phyloP scores from a whole-genome alignment of 2,329 filamentous ascomycete genomes.

The Penicillium sp. region DNA sequence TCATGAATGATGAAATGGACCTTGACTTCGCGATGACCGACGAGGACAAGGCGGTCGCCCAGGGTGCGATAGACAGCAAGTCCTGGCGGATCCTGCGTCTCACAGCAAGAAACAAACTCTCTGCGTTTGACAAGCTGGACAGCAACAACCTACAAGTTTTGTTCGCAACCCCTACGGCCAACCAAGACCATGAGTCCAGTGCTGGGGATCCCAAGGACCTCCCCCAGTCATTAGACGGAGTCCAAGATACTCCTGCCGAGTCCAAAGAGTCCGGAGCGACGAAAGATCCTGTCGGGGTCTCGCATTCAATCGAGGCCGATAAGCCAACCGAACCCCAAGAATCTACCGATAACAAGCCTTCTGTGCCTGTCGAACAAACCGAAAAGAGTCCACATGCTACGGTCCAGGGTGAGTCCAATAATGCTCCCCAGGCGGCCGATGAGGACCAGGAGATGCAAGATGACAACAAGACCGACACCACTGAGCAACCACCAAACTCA shows the following conservation, averaged over 20 bases:
- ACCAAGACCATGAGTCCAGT: not conserved
- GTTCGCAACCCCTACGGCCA: slow-evolving; percentile 37
- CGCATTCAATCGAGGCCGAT: not conserved
- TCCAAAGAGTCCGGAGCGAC: not conserved
- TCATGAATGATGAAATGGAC: slow-evolving; percentile 80
- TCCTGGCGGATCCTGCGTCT: slow-evolving; percentile 86
- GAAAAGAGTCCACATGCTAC: not conserved
- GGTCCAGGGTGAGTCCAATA: not conserved
- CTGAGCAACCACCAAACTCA: slow-evolving; percentile 5
- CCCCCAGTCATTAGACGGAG: slow-evolving; percentile 2
- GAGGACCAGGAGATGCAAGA: slow-evolving; percentile 3
- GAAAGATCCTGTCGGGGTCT: not conserved
- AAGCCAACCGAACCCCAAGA: not conserved
- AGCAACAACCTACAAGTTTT: slow-evolving; percentile 66
- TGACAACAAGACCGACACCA: slow-evolving; percentile 10
- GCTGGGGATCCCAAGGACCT: slow-evolving; percentile 15
- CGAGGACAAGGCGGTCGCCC: slow-evolving; percentile 60
- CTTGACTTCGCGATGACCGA: slow-evolving; percentile 74
- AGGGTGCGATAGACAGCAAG: slow-evolving; percentile 79
- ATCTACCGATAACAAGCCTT: not conserved
- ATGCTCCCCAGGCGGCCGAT: not conserved
- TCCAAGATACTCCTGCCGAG: not conserved
- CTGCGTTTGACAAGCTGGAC: slow-evolving; percentile 83
- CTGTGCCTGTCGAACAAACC: not conserved
- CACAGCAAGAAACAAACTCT: slow-evolving; percentile 71